Evolutionary conservation across 148 eudicot genomes (phyloP).

Genomic region (Cornus florida): DNA sequence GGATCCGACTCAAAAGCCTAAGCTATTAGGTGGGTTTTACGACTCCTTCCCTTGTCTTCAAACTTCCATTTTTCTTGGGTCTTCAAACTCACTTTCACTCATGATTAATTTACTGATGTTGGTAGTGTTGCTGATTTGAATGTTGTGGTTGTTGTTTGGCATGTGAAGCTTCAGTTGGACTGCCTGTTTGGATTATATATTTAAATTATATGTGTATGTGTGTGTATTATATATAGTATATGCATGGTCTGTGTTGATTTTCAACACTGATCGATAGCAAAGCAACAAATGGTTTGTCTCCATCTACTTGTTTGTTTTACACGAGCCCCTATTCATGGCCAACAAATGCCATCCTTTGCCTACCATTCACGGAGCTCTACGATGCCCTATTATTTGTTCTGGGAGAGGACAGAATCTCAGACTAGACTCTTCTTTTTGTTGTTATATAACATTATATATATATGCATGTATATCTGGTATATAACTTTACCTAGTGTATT

Average conservation of each 20-base stretch:
- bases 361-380: background rate
- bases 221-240: background rate
- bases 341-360: background rate
- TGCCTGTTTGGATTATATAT: background rate
- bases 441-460: background rate
- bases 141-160: background rate
- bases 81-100: too few species aligned
- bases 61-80: too few species aligned
- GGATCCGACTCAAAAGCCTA: too few species aligned
- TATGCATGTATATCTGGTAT: too few species aligned
- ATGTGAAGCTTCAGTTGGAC: slow-evolving; percentile 5
- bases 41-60: too few species aligned
- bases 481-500: too few species aligned
- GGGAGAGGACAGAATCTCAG: background rate
- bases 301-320: background rate
- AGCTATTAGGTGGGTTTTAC: too few species aligned
- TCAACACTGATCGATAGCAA: background rate
- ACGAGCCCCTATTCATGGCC: slow-evolving; percentile 8
- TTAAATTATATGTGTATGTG: too few species aligned
- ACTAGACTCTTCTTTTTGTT: background rate
- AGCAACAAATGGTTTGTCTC: background rate
- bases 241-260: too few species aligned
- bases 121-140: too few species aligned
- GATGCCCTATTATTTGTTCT: background rate
- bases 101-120: too few species aligned